These are phyloP conservation scores for Aspergillus asperescens DNA, from an alignment of 495 filamentous ascomycete genomes.

Conservation along the genomic window DNA sequence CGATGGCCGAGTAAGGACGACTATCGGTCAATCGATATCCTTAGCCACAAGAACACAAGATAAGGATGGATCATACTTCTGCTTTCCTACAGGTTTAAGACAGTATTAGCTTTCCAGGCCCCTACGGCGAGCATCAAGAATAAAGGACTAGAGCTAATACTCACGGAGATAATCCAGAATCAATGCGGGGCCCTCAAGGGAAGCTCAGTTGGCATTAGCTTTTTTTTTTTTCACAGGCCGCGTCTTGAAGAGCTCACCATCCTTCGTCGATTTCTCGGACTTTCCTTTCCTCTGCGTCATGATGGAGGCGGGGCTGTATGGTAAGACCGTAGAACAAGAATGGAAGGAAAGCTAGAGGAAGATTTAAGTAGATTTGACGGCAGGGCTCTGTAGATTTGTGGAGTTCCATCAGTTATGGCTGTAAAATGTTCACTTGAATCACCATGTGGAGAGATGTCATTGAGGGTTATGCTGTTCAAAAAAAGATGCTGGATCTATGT, in stretches of 20 bases:
- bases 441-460: constrained; percentile 3
- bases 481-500: neutral
- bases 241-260: constrained; percentile 31
- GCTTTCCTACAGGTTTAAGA: constrained; percentile 38
- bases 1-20: constrained; percentile 60
- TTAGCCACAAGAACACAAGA: neutral
- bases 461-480: neutral
- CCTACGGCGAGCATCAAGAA: too few species aligned
- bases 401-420: too few species aligned
- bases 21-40: constrained; percentile 27
- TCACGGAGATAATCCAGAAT: constrained; percentile 58
- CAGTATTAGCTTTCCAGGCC: neutral
- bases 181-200: constrained; percentile 24
- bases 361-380: neutral
- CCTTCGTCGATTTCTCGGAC: constrained; percentile 36
- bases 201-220: constrained; percentile 20
- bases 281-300: constrained; percentile 39
- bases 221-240: neutral
- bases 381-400: too few species aligned
- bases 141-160: constrained; percentile 14
- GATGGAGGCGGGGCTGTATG: neutral
- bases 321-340: neutral
- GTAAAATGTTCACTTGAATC: neutral
- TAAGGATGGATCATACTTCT: constrained; percentile 43
- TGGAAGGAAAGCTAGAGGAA: constrained; percentile 1